Percentiles rank a stretch among this genome's conserved stretches.
Conservation (phyloP, 139 green algal species). For the Prasinococcaceae sp. region DNA sequence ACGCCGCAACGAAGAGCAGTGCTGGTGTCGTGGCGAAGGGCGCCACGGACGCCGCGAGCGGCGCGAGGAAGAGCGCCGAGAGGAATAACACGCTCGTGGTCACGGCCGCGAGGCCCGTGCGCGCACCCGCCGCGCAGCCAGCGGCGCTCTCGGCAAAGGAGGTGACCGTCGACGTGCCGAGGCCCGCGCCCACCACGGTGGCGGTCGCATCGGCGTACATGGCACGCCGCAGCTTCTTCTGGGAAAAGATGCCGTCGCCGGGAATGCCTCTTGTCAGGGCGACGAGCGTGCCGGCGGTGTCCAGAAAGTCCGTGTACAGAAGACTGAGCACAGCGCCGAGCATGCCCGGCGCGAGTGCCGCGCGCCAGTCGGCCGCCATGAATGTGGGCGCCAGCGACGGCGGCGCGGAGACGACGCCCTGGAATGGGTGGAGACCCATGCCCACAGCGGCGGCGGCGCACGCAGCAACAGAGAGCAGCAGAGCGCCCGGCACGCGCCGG, state of each 20-base stretch:
- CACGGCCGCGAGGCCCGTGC: slow-evolving; percentile 4
- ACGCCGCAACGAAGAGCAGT: slow-evolving; percentile 1
- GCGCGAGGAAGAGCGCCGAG: background rate
- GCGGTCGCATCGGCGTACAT: background rate
- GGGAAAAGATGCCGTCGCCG: background rate
- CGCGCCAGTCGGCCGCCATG: background rate
- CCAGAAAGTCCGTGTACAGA: slow-evolving; percentile 3
- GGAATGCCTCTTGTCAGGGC: background rate
- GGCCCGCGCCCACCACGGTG: background rate
- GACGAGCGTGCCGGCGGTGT: slow-evolving; percentile 4
- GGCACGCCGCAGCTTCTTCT: background rate
- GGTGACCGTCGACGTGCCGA: slow-evolving; percentile 3
- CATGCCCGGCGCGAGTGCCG: background rate
- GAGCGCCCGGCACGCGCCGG: background rate
- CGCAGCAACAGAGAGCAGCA: background rate
- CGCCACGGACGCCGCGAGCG: background rate
- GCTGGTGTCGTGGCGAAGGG: background rate
- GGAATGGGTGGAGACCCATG: background rate
- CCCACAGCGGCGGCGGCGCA: background rate
- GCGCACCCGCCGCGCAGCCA: background rate
- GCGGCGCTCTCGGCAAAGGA: background rate
- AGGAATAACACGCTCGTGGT: background rate
- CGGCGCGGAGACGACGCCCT: background rate
- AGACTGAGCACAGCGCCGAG: background rate
- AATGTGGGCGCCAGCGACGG: background rate